These are phyloP conservation scores for Penicillium sp. DNA, from an alignment of 2,329 filamentous ascomycete species.

Conservation along the genomic window DNA sequence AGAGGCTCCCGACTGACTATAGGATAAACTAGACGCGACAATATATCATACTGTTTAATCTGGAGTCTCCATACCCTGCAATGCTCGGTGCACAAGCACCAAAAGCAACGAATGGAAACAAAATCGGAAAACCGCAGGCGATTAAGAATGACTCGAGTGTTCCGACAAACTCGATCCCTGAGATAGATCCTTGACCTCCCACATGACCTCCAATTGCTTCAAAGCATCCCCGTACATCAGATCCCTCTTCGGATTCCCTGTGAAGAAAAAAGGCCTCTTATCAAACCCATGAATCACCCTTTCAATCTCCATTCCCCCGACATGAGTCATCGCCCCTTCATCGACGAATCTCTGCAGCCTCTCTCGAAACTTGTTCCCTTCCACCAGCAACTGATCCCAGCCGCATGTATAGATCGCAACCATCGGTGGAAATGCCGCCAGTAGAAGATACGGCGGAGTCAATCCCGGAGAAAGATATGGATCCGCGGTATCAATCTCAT, in stretches of 20 bases:
- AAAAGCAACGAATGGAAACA: not conserved
- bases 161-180: not conserved
- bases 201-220: conserved; percentile 16
- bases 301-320: conserved; percentile 17
- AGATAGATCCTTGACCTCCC: conserved; percentile 4
- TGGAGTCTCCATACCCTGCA: too few relatives aligned
- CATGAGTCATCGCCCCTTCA: conserved; percentile 10
- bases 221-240: conserved; percentile 21
- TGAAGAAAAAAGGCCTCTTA: conserved; percentile 20
- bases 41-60: too few relatives aligned
- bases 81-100: too few relatives aligned
- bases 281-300: conserved; percentile 22
- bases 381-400: conserved; percentile 22
- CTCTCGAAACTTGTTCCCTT: conserved; percentile 20
- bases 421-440: conserved; percentile 10
- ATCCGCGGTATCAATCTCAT: conserved; percentile 16
- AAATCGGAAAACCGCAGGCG: not conserved
- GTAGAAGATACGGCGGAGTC: conserved; percentile 6
- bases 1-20: too few relatives aligned
- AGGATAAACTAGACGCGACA: too few relatives aligned
- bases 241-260: conserved; percentile 10
- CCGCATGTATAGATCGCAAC: conserved; percentile 23
- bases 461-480: conserved; percentile 21
- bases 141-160: not conserved
- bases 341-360: conserved; percentile 11